Conservation (phyloP, 2,329 filamentous ascomycete genomes). For the Alternaria panax region DNA sequence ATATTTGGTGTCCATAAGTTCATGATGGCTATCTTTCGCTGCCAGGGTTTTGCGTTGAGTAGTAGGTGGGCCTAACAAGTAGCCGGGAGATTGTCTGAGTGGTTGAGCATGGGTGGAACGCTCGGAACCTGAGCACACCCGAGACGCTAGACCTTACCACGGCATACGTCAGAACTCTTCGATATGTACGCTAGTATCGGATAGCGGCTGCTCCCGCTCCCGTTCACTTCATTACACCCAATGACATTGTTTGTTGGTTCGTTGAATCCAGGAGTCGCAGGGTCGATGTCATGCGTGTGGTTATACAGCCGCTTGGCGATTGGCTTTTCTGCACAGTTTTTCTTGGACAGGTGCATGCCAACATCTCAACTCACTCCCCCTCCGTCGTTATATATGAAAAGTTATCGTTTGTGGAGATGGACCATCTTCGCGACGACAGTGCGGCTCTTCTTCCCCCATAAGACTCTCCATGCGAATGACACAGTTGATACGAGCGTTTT, state of each 20-base stretch:
- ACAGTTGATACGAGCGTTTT: too few species aligned
- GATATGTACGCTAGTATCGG: constrained; percentile 35
- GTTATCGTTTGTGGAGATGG: too few species aligned
- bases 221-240: not conserved
- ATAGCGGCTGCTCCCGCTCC: not conserved
- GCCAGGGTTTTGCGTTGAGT: not conserved
- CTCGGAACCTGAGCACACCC: not conserved
- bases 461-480: too few species aligned
- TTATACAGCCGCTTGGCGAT: too few species aligned
- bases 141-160: not conserved
- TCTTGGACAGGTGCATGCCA: too few species aligned
- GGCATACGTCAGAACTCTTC: not conserved
- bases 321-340: too few species aligned
- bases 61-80: not conserved
- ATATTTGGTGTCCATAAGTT: too few species aligned
- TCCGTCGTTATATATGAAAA: too few species aligned
- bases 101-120: not conserved
- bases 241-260: not conserved
- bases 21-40: not conserved
- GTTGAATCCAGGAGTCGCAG: not conserved
- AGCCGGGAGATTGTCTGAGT: not conserved
- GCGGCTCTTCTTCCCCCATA: too few species aligned
- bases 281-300: not conserved
- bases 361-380: too few species aligned
- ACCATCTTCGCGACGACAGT: too few species aligned